Base-by-base conservation (phyloP, 2,329 filamentous ascomycete genomes). In the Orbilia oligospora region DNA sequence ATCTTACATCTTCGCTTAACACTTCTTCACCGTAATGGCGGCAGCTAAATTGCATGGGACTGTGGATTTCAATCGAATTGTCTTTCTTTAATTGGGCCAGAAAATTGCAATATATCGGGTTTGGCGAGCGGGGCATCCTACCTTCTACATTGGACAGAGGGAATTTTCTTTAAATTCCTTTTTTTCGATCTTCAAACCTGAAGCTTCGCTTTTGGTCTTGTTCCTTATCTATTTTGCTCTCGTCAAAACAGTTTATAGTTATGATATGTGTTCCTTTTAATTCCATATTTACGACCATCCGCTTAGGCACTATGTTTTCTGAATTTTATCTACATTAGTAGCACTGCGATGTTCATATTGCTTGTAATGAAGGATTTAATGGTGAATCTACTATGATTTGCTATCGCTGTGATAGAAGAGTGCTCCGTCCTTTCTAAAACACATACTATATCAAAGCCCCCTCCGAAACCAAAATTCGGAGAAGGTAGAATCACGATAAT, bases 31-130 rank as follows among this genome's bases (percentile, higher is more conserved):
- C 56, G 56, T 61, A 61, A 61, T 20, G 56, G 56, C 56, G 33
- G 27, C 56, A 61, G 44, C 27, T 55, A 53, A 63, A 63, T 64
- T 53, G 68, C 55, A 75, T 67, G 44, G 44, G 46, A 36, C 20
- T 22, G 14, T 38, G 33, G 46, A 67, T 41, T 36, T 55, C 9
- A 5, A 27, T 41, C 18, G 56, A 44, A 61, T 27, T 61, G 14
- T 44, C 44, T 38, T 58, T 41, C 27, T 61, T 44, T 20, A n/a
- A n/a, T n/a, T 20, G 30, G 33, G 5, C 12, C 33, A 22, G 24
- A 44, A 61, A 61, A 44, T 9, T 61, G 56, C 56, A 27, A 38
- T 10, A n/a, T 61, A n/a, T 44, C 14, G 5, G 10, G 24, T 61
- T 44, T 24, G 56, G 33, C 20, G 56, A 44, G 56, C 6, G 3